Evolutionary conservation across 2,329 filamentous ascomycete species (phyloP).

Genomic region (Cladosporium halotolerans): DNA sequence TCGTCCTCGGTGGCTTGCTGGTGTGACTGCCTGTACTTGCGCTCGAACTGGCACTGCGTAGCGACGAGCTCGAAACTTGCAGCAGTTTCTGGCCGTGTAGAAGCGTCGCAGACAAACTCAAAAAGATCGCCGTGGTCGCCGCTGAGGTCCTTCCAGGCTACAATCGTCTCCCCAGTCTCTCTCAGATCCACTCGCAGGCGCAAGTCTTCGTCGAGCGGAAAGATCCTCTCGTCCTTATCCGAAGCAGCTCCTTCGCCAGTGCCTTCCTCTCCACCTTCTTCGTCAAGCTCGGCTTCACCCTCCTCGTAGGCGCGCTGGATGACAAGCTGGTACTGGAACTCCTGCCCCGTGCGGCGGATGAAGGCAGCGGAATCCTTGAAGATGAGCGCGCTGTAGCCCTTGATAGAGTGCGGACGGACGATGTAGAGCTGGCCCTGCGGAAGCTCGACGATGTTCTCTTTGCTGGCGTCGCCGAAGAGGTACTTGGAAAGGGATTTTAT

Average conservation of each 20-base stretch:
- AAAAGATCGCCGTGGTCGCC: conserved; percentile 93
- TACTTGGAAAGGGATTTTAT: conserved; percentile 55
- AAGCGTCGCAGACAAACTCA: conserved; percentile 89
- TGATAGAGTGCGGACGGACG: conserved; percentile 87
- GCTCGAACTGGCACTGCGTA: conserved; percentile 93
- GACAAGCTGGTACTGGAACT: conserved; percentile 96
- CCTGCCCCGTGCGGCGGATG: conserved; percentile 86
- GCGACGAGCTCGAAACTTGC: conserved; percentile 76
- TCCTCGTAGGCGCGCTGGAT: conserved; percentile 96
- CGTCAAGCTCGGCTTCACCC: conserved; percentile 85
- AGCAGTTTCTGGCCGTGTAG: conserved; percentile 63
- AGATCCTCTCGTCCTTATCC: conserved; percentile 97
- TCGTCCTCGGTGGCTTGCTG: conserved; percentile 76
- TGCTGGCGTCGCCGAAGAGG: conserved; percentile 80
- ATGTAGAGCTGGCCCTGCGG: conserved; percentile 95
- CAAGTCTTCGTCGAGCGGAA: conserved; percentile 85
- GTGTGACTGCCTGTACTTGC: conserved; percentile 78
- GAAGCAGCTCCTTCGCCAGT: conserved; percentile 55
- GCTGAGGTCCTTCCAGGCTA: conserved; percentile 92
- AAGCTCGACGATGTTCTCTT: conserved; percentile 90
- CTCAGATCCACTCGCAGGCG: conserved; percentile 80
- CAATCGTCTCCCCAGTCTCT: conserved; percentile 72
- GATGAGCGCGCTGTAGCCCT: conserved; percentile 94
- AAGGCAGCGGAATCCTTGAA: conserved; percentile 94
- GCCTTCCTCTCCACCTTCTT: conserved; percentile 60